Evolutionary conservation across 257 asterid genomes (phyloP), one percentile per base, ranked within the genome.

Genomic region (Linderniella brevidens): DNA sequence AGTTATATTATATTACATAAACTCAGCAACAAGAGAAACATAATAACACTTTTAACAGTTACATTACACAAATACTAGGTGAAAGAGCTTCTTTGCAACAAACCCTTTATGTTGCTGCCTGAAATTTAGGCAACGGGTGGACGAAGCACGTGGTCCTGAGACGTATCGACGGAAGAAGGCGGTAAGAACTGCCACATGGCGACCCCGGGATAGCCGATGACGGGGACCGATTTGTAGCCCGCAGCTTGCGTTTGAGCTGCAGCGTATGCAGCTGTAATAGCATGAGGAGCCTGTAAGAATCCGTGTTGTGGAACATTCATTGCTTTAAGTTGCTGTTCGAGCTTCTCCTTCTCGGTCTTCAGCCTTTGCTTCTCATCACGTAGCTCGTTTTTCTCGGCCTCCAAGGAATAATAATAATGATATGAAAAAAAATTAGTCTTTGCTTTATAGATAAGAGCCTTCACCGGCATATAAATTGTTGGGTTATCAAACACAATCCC

Each of bases 161-260:
- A 82, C 18, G 92, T 82, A 65, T 82, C 93, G 25, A 81, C 82
- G 20, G 82, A 74, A 38, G 93, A 73, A 55, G 93, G 92, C 12
- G 86, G 93, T 86, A 82, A 62, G 77, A 82, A 82, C 61, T 82
- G 94, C 94, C 94, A 82, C 92, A 82, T 82, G 8, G 86, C 81
- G 19, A 73, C 80, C 10, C 87, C 86, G 46, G 92, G 92, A 60
- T 82, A 78, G 41, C 87, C 60, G 55, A 78, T 66, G 49, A 75
- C 43, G 3, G 94, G 86, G 35, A 82, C 80, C 75, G 79, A 35
- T 57, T 82, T 82, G 69, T 67, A 70, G 48, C 75, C 84, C 8
- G 66, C 44, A 32, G 68, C 67, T 58, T 78, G 86, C 50, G 61
- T 68, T 48, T 62, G 86, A 54, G 76, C n/a, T n/a, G n/a, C 70